A percentile compares a stretch with the other conserved stretches of the same genome.
These are phyloP conservation scores for Epichloe sibirici DNA, from an alignment of 2,329 filamentous ascomycete genomes.

Conservation along the genomic window DNA sequence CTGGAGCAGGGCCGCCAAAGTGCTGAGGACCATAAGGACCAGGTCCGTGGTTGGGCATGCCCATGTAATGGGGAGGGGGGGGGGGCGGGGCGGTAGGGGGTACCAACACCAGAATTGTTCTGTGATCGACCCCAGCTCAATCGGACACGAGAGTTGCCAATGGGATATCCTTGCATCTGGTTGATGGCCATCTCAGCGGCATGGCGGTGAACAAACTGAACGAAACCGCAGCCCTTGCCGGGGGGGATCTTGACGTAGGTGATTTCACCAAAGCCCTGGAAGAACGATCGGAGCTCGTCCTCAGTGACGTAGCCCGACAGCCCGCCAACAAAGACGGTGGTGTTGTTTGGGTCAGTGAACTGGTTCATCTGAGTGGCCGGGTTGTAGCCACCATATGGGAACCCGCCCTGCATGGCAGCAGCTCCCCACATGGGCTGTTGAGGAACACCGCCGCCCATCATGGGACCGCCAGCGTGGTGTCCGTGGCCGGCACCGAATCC, in stretches of 20 bases:
- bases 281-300: constrained; percentile 98
- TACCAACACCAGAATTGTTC: constrained; percentile 98
- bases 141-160: constrained; percentile 94
- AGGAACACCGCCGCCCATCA: constrained; percentile 30
- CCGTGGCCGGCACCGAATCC: constrained; percentile 26
- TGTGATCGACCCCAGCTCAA: constrained; percentile 96
- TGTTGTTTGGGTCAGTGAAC: constrained; percentile 99
- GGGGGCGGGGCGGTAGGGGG: constrained; percentile 85
- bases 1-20: constrained; percentile 23
- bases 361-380: constrained; percentile 72
- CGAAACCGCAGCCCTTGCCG: constrained; percentile 97
- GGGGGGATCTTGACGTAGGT: constrained; percentile 99
- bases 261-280: constrained; percentile 98
- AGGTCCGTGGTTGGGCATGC: constrained; percentile 31
- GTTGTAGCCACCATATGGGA: constrained; percentile 33
- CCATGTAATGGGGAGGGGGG: constrained; percentile 38
- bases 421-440: constrained; percentile 33
- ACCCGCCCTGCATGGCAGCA: constrained; percentile 20
- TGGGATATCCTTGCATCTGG: constrained; percentile 99
- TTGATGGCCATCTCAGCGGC: constrained; percentile 99
- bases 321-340: constrained; percentile 94
- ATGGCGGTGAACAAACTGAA: constrained; percentile 97
- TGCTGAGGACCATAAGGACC: constrained; percentile 29
- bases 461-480: constrained; percentile 30
- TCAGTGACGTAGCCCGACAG: constrained; percentile 97